Conservation (phyloP, 2,329 filamentous ascomycete species). For the Endoconidiophora polonica region DNA sequence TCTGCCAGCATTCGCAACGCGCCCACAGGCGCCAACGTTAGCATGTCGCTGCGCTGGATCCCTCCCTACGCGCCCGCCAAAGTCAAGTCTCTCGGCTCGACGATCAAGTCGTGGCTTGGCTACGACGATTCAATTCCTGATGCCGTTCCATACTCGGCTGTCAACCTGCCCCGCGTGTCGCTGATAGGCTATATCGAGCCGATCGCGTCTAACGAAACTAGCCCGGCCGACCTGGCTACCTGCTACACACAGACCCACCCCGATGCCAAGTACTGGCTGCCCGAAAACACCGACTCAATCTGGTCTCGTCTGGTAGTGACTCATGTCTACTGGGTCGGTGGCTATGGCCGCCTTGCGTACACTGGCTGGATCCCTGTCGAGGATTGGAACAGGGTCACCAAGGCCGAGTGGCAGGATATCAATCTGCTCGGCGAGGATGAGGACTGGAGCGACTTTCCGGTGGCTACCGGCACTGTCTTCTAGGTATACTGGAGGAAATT, state of each 20-base stretch:
- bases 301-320: slow-evolving; percentile 76
- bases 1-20: slow-evolving; percentile 81
- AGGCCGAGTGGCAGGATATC: slow-evolving; percentile 47
- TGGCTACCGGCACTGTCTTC: slow-evolving; percentile 14
- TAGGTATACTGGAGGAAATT: too few relatives aligned
- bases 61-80: slow-evolving; percentile 46
- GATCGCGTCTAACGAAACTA: slow-evolving; percentile 37
- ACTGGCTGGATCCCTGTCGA: slow-evolving; percentile 85
- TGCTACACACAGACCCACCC: slow-evolving; percentile 68
- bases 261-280: slow-evolving; percentile 75
- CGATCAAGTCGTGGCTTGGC: slow-evolving; percentile 17
- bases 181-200: slow-evolving; percentile 69
- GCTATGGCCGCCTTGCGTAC: slow-evolving; percentile 81
- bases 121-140: slow-evolving; percentile 19
- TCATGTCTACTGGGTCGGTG: slow-evolving; percentile 84
- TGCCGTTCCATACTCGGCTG: slow-evolving; percentile 48
- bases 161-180: slow-evolving; percentile 69
- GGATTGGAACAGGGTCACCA: slow-evolving; percentile 60
- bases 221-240: slow-evolving; percentile 32
- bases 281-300: slow-evolving; percentile 57
- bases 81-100: slow-evolving; percentile 26
- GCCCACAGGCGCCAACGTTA: slow-evolving; percentile 68
- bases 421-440: slow-evolving; percentile 53
- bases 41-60: slow-evolving; percentile 65
- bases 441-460: slow-evolving; percentile 38